Evolutionary conservation across 768 basidiomycete genomes (phyloP).

Genomic region (Lactarius hengduanensis): DNA sequence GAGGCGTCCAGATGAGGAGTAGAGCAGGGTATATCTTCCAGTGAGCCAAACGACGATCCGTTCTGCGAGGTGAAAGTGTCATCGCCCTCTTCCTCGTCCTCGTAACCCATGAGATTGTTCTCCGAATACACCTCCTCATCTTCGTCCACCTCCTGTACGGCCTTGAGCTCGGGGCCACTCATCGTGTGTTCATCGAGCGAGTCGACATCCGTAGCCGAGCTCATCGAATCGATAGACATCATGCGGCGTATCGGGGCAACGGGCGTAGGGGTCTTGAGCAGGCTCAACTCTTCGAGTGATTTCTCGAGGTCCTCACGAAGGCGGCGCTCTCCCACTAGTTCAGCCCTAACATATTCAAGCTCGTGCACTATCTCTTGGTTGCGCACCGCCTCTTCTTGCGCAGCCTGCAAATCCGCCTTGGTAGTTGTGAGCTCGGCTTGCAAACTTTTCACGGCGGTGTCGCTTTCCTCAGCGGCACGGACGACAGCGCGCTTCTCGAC

Average conservation of each 20-base stretch:
- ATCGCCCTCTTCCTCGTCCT: conserved; percentile 72
- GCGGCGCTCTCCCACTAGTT: conserved; percentile 43
- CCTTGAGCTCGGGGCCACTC: conserved; percentile 43
- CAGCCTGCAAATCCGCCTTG: conserved; percentile 40
- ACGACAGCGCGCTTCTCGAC: conserved; percentile 61
- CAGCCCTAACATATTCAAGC: conserved; percentile 32
- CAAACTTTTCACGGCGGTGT: conserved; percentile 27
- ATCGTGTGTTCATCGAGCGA: conserved; percentile 43
- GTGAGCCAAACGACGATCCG: conserved; percentile 33
- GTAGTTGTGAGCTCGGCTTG: conserved; percentile 35
- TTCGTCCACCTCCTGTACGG: conserved; percentile 56
- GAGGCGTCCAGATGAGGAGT: conserved; percentile 36
- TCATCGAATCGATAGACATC: conserved; percentile 62
- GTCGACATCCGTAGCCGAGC: conserved; percentile 70
- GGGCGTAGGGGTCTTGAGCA: conserved; percentile 49
- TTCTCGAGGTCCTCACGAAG: conserved; percentile 51
- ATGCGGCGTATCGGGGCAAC: conserved; percentile 47
- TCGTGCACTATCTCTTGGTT: conserved; percentile 27
- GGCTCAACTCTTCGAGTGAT: conserved; percentile 46
- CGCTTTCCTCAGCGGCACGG: conserved; percentile 39
- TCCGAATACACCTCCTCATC: conserved; percentile 42
- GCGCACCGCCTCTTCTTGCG: conserved; percentile 35
- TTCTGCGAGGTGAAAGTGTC: conserved; percentile 45
- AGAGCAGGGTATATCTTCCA: conserved; percentile 35
- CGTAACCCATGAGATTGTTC: conserved; percentile 61